phyloP scores from a whole-genome alignment of 202 grass and related monocot species.

The Schoenoplectus triqueter region DNA sequence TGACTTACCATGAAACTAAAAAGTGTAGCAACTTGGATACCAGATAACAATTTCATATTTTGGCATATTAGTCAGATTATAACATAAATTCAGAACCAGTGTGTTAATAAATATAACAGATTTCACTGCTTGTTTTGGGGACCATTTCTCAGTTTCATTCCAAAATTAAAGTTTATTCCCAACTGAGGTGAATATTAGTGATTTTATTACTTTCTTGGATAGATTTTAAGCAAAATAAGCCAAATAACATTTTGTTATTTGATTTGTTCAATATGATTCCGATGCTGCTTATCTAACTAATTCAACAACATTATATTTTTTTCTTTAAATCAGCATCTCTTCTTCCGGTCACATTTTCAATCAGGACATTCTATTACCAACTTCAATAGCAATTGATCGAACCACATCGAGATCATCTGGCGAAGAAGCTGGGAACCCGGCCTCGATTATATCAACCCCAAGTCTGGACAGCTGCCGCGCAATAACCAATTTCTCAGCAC shows the following conservation, averaged over 20 bases:
- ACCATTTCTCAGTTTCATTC: not conserved
- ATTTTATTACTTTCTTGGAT: too few relatives aligned
- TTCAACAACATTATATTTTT: not conserved
- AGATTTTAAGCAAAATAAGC: too few relatives aligned
- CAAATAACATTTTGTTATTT: not conserved
- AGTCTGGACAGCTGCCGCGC: slow-evolving; percentile 80
- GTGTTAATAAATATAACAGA: not conserved
- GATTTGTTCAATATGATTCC: too few relatives aligned
- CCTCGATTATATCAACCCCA: slow-evolving; percentile 97
- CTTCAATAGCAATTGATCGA: slow-evolving; percentile 90
- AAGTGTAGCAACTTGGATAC: too few relatives aligned
- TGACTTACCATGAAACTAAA: too few relatives aligned
- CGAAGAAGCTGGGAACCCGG: slow-evolving; percentile 81
- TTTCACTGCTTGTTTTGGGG: not conserved
- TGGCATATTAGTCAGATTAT: not conserved
- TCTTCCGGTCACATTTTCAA: not conserved
- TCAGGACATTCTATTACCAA: slow-evolving; percentile 46
- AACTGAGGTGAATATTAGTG: too few relatives aligned
- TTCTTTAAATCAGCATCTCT: not conserved
- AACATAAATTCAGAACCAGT: slow-evolving; percentile 1
- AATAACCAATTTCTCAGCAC: slow-evolving; percentile 79
- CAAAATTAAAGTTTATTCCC: not conserved
- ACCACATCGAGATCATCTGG: slow-evolving; percentile 97
- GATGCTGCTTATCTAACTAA: slow-evolving; percentile 1
- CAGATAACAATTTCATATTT: too few relatives aligned